Conservation (phyloP, 208 protist species). For the Vickermania spadyakhi region DNA sequence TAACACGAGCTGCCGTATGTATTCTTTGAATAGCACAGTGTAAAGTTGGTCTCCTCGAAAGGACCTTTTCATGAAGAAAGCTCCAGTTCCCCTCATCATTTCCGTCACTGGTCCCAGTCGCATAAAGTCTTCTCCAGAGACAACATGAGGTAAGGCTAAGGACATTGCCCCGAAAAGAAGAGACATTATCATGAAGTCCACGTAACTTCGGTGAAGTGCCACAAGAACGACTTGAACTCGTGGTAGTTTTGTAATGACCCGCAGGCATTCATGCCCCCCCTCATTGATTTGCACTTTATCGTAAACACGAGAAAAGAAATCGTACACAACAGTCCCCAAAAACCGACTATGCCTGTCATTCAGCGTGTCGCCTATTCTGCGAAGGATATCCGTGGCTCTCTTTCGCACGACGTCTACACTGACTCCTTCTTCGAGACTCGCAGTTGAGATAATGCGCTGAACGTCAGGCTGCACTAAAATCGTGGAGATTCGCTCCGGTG, state of each 20-base stretch:
- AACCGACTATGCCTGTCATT: conserved; percentile 47
- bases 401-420: conserved; percentile 26
- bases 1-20: conserved; percentile 64
- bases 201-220: conserved; percentile 75
- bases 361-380: conserved; percentile 57
- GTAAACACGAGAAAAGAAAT: conserved; percentile 56
- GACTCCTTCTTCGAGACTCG: conserved; percentile 30
- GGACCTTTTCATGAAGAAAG: conserved; percentile 87
- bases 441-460: conserved; percentile 23
- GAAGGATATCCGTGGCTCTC: conserved; percentile 51
- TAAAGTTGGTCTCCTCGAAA: conserved; percentile 81
- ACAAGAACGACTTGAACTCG: conserved; percentile 56
- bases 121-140: conserved; percentile 83
- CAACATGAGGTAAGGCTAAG: conserved; percentile 70
- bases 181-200: conserved; percentile 86
- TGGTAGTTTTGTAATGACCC: conserved; percentile 30
- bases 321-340: conserved; percentile 41
- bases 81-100: conserved; percentile 81
- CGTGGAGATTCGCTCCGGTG: conserved; percentile 20
- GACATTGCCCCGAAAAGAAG: conserved; percentile 64
- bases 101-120: conserved; percentile 48
- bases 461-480: conserved; percentile 60
- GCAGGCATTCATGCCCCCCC: conserved; percentile 43
- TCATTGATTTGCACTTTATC: conserved; percentile 51
- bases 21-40: conserved; percentile 68